A percentile compares a stretch with the other conserved stretches of the same genome.
Conservation (phyloP, 2,329 filamentous ascomycete genomes). For the Alternaria angustiovoidea region DNA sequence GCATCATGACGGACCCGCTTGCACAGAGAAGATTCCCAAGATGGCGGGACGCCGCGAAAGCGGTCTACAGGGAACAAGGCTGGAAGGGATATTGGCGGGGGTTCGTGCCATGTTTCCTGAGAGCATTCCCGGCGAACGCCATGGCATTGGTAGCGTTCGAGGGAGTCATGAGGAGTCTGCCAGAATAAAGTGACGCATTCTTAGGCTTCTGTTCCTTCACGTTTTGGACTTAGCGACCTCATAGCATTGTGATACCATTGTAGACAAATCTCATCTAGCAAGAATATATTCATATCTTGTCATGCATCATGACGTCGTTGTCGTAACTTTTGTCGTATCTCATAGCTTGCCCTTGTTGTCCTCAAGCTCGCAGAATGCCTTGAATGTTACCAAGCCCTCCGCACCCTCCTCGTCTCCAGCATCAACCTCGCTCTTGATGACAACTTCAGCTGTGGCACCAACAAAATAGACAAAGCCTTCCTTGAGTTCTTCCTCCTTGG, state of each 20-base stretch:
- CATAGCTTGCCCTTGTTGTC: constrained; percentile 43
- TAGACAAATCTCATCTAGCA: background rate
- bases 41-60: constrained; percentile 81
- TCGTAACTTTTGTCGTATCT: constrained; percentile 1
- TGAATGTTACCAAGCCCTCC: constrained; percentile 85
- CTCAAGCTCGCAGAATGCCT: constrained; percentile 86
- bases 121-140: constrained; percentile 95
- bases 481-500: constrained; percentile 74
- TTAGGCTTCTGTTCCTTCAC: background rate
- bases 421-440: constrained; percentile 73
- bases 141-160: constrained; percentile 94
- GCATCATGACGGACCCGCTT: constrained; percentile 94
- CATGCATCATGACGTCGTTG: background rate
- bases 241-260: constrained; percentile 3
- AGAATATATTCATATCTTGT: background rate
- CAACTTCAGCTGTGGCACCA: constrained; percentile 83
- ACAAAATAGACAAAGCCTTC: constrained; percentile 67
- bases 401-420: constrained; percentile 31
- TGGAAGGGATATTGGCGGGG: constrained; percentile 87
- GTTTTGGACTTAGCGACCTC: background rate
- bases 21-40: constrained; percentile 70
- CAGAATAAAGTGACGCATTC: constrained; percentile 29
- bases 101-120: constrained; percentile 89
- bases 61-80: constrained; percentile 79
- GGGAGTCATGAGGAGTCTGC: constrained; percentile 75